These are phyloP conservation scores for Colletotrichum eleusines DNA, from an alignment of 2,329 filamentous ascomycete genomes.

Conservation along the genomic window DNA sequence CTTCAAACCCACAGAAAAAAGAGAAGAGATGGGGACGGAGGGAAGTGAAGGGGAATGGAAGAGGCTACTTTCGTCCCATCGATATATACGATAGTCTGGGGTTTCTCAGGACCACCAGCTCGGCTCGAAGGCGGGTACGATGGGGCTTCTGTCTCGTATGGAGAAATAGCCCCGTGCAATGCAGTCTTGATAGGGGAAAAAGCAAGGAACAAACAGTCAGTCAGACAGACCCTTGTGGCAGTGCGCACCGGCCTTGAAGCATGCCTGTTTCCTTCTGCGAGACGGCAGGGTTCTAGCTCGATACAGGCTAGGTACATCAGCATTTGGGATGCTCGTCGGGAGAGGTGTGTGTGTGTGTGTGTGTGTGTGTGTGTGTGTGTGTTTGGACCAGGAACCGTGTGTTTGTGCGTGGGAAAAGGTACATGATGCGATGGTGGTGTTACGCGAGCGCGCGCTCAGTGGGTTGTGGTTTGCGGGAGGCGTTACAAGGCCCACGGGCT, in stretches of 20 bases:
- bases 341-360: not conserved
- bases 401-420: not conserved
- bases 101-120: not conserved
- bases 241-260: slow-evolving; percentile 25
- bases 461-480: slow-evolving; percentile 29
- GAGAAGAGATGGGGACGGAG: not conserved
- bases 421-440: slow-evolving; percentile 13
- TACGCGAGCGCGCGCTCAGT: not conserved
- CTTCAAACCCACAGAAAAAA: not conserved
- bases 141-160: slow-evolving; percentile 13
- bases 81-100: slow-evolving; percentile 4
- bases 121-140: not conserved
- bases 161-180: slow-evolving; percentile 11
- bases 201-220: not conserved
- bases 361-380: not conserved
- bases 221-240: slow-evolving; percentile 35
- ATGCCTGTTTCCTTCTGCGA: slow-evolving; percentile 25
- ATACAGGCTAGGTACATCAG: slow-evolving; percentile 31
- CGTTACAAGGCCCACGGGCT: slow-evolving; percentile 32
- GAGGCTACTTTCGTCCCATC: slow-evolving; percentile 36
- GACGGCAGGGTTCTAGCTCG: slow-evolving; percentile 35
- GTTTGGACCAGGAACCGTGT: not conserved
- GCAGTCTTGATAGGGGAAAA: not conserved
- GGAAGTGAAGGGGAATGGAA: not conserved
- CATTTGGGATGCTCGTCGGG: slow-evolving; percentile 39